Conservation (phyloP, 2,329 filamentous ascomycete species). For the Leptodontidium sp. region DNA sequence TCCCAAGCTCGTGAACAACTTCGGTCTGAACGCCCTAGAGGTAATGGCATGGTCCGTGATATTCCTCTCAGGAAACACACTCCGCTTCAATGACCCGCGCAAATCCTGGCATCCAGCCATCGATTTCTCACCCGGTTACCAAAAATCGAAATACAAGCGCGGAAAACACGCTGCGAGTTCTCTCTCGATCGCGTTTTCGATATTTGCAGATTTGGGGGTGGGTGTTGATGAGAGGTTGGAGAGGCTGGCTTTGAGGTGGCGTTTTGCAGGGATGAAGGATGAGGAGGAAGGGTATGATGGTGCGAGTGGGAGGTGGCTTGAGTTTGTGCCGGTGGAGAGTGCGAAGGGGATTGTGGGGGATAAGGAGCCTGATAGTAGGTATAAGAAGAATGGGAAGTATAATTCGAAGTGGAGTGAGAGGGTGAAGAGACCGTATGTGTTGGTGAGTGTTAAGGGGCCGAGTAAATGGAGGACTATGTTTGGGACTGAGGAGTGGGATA, state of each 20-base stretch:
- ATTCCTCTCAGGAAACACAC: neutral
- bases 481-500: neutral
- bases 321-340: neutral
- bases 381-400: neutral
- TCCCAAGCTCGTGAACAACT: neutral
- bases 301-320: neutral
- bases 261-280: neutral
- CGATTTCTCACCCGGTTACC: neutral
- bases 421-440: neutral
- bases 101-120: neutral
- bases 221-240: neutral
- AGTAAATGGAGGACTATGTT: neutral
- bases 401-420: neutral
- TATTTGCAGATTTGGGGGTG: neutral
- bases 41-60: neutral
- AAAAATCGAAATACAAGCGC: neutral
- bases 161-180: neutral
- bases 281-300: no score
- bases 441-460: neutral
- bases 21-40: neutral
- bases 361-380: neutral
- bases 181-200: neutral
- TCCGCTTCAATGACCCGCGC: neutral
- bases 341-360: neutral
- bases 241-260: neutral